Evolutionary conservation across 1,284 basidiomycete genomes (phyloP), one percentile per base, ranked within the genome.

Genomic region (Cutaneotrichosporon cyanovorans): DNA sequence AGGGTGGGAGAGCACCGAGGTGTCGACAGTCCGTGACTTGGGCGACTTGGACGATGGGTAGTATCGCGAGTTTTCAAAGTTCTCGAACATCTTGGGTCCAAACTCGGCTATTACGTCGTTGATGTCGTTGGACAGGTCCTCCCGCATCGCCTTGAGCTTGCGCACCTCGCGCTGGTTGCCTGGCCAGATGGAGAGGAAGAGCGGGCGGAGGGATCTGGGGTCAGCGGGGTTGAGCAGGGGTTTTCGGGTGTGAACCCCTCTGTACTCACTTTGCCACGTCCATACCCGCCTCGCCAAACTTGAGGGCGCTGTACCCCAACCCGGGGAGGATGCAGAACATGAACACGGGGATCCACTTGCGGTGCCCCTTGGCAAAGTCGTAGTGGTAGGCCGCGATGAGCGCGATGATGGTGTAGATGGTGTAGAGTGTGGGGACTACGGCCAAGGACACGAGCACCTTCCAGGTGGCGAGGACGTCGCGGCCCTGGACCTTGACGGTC

Each of bases 271-370:
- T 99, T 56, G 95, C 78, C 30, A 99, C 91, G 65, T 99, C 95
- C 81, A 97, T 85, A 31, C 95, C 95, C 16, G 93, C 95, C 71
- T 99, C 95, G 38, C 93, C 93, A 65, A 98, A 98, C 72, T 97
- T 97, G 54, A 99, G 79, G 10, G 93, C 88, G 8, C 90, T 90
- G 66, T 87, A 91, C 42, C 87, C 92, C 74, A 97, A 85, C 63
- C 85, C 80, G 7, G 95, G 95, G 33, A 98, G 73, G 2, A 81
- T 76, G 16, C 79, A 73, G 51, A 90, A 77, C 46, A 90, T 81
- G 32, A 88, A 71, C 56, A 93, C 76, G 0, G 95, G 93, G 8
- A 88, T 86, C 72, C 79, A 81, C 36, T 89, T 72, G 52, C 78
- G 78, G 76, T 83, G 86, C 50, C 75, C 74, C 25, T 81, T 56